Evolutionary conservation across 805 yeast genomes (phyloP).

Genomic region (Teunomyces barrocoloradensis): DNA sequence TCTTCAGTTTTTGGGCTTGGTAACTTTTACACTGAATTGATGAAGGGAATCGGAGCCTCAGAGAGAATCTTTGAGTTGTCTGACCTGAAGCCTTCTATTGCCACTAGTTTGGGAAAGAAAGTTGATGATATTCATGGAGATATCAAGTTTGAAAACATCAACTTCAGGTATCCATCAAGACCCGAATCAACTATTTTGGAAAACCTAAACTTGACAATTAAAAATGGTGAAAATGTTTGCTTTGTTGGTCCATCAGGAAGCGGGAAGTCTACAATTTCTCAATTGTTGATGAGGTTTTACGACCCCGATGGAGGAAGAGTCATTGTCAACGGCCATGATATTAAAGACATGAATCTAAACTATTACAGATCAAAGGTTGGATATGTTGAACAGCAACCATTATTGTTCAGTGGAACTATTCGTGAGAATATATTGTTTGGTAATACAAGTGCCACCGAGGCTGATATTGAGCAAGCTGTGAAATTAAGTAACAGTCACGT

Average conservation of each 20-base stretch:
- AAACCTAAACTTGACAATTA: conserved; percentile 56
- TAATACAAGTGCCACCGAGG: conserved; percentile 51
- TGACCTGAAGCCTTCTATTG: conserved; percentile 71
- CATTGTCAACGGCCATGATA: conserved; percentile 59
- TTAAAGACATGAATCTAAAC: conserved; percentile 66
- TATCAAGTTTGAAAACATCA: conserved; percentile 60
- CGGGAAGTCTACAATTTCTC: conserved; percentile 87
- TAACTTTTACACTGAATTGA: conserved; percentile 85
- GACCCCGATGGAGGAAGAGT: conserved; percentile 71
- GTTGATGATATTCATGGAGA: conserved; percentile 47
- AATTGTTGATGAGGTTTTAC: conserved; percentile 76
- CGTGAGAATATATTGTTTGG: conserved; percentile 84
- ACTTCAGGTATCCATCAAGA: conserved; percentile 83
- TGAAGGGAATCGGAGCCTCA: conserved; percentile 98
- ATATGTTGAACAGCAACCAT: conserved; percentile 92
- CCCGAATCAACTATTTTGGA: conserved; percentile 65
- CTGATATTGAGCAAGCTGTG: conserved; percentile 59
- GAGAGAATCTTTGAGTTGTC: conserved; percentile 84
- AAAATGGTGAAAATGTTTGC: conserved; percentile 85
- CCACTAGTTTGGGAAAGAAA: conserved; percentile 59
- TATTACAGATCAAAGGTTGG: conserved; percentile 73
- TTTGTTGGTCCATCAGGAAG: conserved; percentile 97
- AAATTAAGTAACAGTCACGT: conserved; percentile 68
- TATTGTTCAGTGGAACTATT: conserved; percentile 80
- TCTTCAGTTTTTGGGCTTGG: conserved; percentile 90